Percentiles rank a stretch among this genome's conserved stretches.
Evolutionary conservation across 2,329 filamentous ascomycete genomes (phyloP).

Genomic region (Dactylellina sp.): DNA sequence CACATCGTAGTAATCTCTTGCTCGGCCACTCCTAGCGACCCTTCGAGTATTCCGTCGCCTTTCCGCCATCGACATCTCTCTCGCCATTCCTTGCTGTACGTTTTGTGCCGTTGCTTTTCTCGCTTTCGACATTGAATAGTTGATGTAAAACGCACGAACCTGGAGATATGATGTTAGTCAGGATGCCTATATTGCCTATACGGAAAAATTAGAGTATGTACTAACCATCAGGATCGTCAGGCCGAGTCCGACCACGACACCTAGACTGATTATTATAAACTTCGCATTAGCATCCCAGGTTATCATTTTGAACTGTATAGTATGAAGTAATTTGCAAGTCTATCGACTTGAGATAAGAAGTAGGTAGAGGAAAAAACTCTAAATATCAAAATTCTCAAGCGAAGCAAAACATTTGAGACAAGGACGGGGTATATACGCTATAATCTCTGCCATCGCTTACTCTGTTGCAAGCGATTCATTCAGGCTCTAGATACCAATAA

Average conservation of each 20-base stretch:
- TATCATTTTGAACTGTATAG: conserved; percentile 25
- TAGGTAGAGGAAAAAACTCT: conserved; percentile 16
- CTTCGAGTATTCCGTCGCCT: conserved; percentile 30
- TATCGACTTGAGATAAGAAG: conserved; percentile 12
- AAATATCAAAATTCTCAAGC: conserved; percentile 40
- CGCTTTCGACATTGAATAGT: conserved; percentile 41
- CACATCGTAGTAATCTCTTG: conserved; percentile 45
- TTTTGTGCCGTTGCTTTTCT: conserved; percentile 35
- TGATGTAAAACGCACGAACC: conserved; percentile 53
- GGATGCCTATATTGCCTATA: background rate
- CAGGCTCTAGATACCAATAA: conserved; percentile 36
- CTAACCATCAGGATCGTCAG: conserved; percentile 49
- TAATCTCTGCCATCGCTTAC: conserved; percentile 50
- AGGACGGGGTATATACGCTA: conserved; percentile 48
- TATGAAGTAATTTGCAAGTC: conserved; percentile 15
- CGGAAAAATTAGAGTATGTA: background rate
- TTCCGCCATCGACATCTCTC: conserved; percentile 44
- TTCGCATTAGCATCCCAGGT: conserved; percentile 49
- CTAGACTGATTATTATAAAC: conserved; percentile 51
- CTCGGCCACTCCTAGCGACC: conserved; percentile 42
- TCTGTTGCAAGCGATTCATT: conserved; percentile 46
- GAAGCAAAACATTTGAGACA: conserved; percentile 17
- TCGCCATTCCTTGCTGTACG: conserved; percentile 38
- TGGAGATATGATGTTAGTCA: background rate
- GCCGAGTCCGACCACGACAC: conserved; percentile 56